Percentiles rank a stretch among this genome's conserved stretches.
Evolutionary conservation across 2,329 filamentous ascomycete species (phyloP).

Genomic region (Rhexocercosporidium sp.): DNA sequence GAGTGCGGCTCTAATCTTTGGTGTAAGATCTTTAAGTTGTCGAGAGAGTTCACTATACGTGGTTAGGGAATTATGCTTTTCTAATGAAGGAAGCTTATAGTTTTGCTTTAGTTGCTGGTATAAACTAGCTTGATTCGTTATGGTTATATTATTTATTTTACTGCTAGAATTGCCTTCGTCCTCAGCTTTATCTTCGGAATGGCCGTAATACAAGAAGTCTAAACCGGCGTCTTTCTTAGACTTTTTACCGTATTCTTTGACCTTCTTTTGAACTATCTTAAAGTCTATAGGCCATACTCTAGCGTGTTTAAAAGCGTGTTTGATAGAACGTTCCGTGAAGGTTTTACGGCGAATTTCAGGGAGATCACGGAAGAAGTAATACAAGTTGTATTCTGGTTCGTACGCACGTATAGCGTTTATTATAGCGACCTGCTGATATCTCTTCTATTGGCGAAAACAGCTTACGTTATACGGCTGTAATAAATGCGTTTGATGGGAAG

Average conservation of each 20-base stretch:
- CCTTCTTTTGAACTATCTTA: too few species aligned
- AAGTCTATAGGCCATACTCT: too few species aligned
- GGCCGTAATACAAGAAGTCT: background rate
- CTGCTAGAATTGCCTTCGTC: background rate
- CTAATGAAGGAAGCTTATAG: too few species aligned
- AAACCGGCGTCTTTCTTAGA: background rate
- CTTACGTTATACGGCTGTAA: background rate
- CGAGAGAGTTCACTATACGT: too few species aligned
- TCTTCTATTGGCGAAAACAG: background rate
- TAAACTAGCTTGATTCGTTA: too few species aligned
- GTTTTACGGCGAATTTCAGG: background rate
- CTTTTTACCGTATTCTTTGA: background rate
- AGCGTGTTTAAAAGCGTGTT: too few species aligned
- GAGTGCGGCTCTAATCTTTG: too few species aligned
- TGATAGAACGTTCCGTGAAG: background rate
- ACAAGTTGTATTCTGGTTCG: background rate
- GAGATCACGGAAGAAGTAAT: background rate
- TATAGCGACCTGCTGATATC: background rate
- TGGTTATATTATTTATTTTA: too few species aligned
- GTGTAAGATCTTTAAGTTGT: too few species aligned
- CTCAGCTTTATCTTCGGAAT: background rate
- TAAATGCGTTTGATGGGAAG: background rate
- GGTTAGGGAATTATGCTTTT: too few species aligned
- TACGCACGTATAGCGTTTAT: background rate
- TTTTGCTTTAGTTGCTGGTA: too few species aligned